phyloP scores from a whole-genome alignment of 208 protist genomes.

The Wallacemonas collosoma region DNA sequence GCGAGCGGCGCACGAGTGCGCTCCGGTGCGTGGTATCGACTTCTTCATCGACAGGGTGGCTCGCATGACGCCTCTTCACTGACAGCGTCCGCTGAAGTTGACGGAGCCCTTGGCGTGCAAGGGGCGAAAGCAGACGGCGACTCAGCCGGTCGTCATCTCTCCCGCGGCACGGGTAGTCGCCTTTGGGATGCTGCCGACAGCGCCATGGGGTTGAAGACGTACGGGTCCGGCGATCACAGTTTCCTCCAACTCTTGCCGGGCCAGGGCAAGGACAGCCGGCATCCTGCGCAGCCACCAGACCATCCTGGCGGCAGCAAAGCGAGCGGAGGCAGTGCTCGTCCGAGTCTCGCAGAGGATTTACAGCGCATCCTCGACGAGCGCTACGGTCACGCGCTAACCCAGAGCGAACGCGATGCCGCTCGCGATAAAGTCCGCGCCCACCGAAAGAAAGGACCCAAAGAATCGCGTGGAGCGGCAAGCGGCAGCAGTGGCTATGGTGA shows the following conservation, averaged over 20 bases:
- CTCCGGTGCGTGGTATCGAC: constrained; percentile 38
- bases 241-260: constrained; percentile 10
- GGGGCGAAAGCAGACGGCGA: background rate
- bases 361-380: constrained; percentile 30
- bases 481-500: no score
- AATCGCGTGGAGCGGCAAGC: background rate
- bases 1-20: constrained; percentile 31
- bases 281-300: background rate
- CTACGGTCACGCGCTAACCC: constrained; percentile 43
- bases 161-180: background rate
- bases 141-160: background rate
- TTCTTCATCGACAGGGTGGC: background rate
- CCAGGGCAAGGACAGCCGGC: background rate
- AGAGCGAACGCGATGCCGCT: constrained; percentile 33
- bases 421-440: constrained; percentile 30
- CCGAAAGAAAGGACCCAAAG: constrained; percentile 17
- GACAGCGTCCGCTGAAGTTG: no score
- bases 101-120: no score
- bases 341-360: constrained; percentile 12
- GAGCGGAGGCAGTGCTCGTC: no score
- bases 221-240: constrained; percentile 2
- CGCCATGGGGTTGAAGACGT: constrained; percentile 15
- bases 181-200: background rate
- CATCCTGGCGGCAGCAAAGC: background rate
- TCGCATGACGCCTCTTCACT: no score